These are phyloP conservation scores for Rhodotorula sp. DNA, from an alignment of 1,284 basidiomycete genomes.

Conservation along the genomic window DNA sequence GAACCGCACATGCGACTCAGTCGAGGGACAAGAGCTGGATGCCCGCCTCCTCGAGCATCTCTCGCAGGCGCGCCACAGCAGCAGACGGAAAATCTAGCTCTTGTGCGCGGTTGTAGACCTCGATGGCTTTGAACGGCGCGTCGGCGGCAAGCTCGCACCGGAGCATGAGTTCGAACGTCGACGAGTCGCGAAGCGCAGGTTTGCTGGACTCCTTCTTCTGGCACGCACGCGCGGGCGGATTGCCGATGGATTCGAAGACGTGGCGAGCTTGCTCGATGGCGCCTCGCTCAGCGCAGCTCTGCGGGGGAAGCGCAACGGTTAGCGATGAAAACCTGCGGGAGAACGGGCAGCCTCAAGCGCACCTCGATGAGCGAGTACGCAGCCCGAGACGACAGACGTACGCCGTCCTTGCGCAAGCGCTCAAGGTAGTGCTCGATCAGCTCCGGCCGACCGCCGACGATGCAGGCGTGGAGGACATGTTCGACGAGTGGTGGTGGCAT, in stretches of 20 bases:
- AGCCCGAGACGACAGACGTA: conserved; percentile 81
- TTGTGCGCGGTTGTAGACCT: conserved; percentile 71
- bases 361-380: conserved; percentile 84
- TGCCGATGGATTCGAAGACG: conserved; percentile 80
- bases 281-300: conserved; percentile 71
- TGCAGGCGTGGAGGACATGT: too few relatives aligned
- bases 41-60: too few relatives aligned
- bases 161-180: conserved; percentile 71
- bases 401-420: too few relatives aligned
- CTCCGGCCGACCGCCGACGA: too few relatives aligned
- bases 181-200: conserved; percentile 84
- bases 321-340: background rate
- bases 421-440: too few relatives aligned
- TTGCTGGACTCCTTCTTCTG: conserved; percentile 42
- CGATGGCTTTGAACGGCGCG: conserved; percentile 67
- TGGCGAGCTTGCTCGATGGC: conserved; percentile 67
- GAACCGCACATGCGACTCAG: too few relatives aligned
- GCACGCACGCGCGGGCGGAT: conserved; percentile 70
- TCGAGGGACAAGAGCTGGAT: too few relatives aligned
- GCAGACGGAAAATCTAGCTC: conserved; percentile 56
- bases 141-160: conserved; percentile 81
- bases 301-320: conserved; percentile 9
- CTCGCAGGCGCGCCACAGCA: too few relatives aligned
- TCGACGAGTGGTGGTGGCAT: too few relatives aligned
- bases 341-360: background rate